phyloP scores from a whole-genome alignment of 2,329 filamentous ascomycete genomes.

The Scytalidium sp. region DNA sequence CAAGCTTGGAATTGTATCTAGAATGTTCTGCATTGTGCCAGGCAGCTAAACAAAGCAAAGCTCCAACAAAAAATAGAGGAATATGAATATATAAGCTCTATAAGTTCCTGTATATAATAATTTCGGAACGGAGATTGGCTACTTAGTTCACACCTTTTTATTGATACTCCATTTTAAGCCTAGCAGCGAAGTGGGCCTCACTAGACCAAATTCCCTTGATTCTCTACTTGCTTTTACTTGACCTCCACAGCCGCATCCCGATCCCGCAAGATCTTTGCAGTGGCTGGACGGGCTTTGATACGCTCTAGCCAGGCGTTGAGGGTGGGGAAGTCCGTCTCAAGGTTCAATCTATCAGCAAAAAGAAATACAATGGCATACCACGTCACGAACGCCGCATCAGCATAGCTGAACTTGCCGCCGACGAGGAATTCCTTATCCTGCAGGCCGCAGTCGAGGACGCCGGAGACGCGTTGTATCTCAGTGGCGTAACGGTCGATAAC shows the following conservation, averaged over 20 bases:
- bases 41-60: no score
- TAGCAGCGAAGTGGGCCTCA: no score
- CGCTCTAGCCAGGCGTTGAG: slow-evolving; percentile 14
- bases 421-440: slow-evolving; percentile 32
- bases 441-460: slow-evolving; percentile 23
- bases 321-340: slow-evolving; percentile 17
- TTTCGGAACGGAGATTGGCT: no score
- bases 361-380: slow-evolving; percentile 10
- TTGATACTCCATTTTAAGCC: no score
- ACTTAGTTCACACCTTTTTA: no score
- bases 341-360: slow-evolving; percentile 11
- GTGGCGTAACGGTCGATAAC: slow-evolving; percentile 39
- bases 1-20: no score
- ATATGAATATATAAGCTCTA: no score
- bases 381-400: slow-evolving; percentile 25
- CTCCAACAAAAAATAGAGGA: no score
- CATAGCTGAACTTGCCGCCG: slow-evolving; percentile 35
- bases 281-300: slow-evolving; percentile 6
- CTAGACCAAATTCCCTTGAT: no score
- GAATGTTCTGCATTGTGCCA: no score
- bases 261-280: slow-evolving; percentile 8
- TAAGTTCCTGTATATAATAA: no score
- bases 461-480: slow-evolving; percentile 38
- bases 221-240: no score
- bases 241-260: slow-evolving; percentile 5